phyloP scores from a whole-genome alignment of 78 protist species.

The Acrasis kona region DNA sequence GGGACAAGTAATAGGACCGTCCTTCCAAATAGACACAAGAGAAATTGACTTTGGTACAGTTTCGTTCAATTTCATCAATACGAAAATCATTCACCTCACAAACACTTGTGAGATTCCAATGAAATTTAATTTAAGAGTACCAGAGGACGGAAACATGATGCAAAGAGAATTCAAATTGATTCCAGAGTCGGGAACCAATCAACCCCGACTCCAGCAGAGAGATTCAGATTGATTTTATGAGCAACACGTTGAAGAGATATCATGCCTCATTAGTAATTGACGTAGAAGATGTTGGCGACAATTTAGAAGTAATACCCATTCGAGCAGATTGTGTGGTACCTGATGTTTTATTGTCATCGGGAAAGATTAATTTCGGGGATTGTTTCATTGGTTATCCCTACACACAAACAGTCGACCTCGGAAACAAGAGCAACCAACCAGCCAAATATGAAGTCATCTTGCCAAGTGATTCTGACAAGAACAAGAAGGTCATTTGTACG shows the following conservation, averaged over 20 bases:
- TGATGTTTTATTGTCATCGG: neutral
- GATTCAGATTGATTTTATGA: slow-evolving; percentile 28
- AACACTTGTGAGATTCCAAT: slow-evolving; percentile 61
- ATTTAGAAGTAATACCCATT: slow-evolving; percentile 33
- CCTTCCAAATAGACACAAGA: slow-evolving; percentile 35
- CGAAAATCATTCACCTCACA: neutral
- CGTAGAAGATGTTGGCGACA: slow-evolving; percentile 43
- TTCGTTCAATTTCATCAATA: slow-evolving; percentile 17
- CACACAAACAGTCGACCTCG: slow-evolving; percentile 3
- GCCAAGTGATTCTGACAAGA: neutral
- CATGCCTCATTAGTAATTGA: slow-evolving; percentile 22
- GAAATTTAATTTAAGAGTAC: slow-evolving; percentile 29
- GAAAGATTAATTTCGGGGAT: slow-evolving; percentile 15
- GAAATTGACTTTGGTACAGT: slow-evolving; percentile 31
- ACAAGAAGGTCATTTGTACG: neutral
- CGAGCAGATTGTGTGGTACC: slow-evolving; percentile 33
- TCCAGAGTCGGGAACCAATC: slow-evolving; percentile 25
- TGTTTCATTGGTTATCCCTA: slow-evolving; percentile 40
- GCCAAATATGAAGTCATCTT: slow-evolving; percentile 47
- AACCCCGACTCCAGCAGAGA: slow-evolving; percentile 34
- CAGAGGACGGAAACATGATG: slow-evolving; percentile 7
- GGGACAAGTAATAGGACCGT: slow-evolving; percentile 47
- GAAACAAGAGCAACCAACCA: slow-evolving; percentile 28
- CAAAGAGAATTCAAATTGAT: slow-evolving; percentile 27
- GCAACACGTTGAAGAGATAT: slow-evolving; percentile 1